phyloP scores from a whole-genome alignment of 306 rosid genomes.

The Fragaria ananassa region DNA sequence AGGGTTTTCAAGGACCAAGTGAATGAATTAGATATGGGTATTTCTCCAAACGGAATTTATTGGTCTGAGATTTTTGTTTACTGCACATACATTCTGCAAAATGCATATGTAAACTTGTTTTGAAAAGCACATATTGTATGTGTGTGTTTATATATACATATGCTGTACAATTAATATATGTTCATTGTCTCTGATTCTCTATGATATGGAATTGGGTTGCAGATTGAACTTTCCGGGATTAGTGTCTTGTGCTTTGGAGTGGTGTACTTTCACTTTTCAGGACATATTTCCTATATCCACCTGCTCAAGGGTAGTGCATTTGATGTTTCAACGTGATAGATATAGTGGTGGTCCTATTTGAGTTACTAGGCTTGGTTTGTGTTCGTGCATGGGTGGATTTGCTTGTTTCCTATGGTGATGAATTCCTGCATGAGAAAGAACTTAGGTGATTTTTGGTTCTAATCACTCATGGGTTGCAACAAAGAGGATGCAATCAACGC shows the following conservation, averaged over 20 bases:
- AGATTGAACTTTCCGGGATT: slow-evolving; percentile 4
- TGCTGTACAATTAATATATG: neutral
- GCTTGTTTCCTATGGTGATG: neutral
- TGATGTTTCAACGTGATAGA: neutral
- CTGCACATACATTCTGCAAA: neutral
- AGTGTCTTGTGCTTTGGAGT: neutral
- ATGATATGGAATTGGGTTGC: neutral
- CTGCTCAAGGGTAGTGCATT: slow-evolving; percentile 2
- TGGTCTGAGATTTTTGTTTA: neutral
- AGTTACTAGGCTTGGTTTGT: slow-evolving; percentile 18
- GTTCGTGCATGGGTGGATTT: slow-evolving; percentile 22
- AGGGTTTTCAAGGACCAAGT: neutral
- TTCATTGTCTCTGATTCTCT: neutral
- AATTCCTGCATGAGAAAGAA: slow-evolving; percentile 12
- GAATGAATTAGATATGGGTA: neutral
- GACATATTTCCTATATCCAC: neutral
- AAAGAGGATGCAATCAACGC: slow-evolving; percentile 78
- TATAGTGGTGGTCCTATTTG: slow-evolving; percentile 4
- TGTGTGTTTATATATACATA: neutral
- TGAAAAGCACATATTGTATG: neutral
- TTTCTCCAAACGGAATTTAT: neutral
- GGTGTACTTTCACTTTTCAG: neutral
- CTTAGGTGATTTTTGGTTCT: slow-evolving; percentile 21
- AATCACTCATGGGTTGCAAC: slow-evolving; percentile 78
- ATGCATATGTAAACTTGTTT: neutral